Conservation (phyloP, 139 green algal species). For the Picochlorum sp. region DNA sequence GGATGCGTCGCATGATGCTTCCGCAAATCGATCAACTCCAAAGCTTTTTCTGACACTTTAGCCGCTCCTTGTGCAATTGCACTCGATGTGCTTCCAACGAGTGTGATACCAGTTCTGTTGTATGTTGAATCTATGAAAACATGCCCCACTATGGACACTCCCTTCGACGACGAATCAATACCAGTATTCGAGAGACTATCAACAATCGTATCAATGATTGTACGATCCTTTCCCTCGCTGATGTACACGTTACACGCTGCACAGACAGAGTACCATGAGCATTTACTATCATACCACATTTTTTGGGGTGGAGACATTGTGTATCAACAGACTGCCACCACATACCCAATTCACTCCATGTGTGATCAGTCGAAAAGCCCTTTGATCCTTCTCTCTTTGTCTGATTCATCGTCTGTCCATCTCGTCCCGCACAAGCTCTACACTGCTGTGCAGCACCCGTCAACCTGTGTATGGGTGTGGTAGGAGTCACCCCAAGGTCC, state of each 20-base stretch:
- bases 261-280: slow-evolving; percentile 3
- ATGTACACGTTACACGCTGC: slow-evolving; percentile 59
- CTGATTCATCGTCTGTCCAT: no score
- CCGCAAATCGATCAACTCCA: slow-evolving; percentile 49
- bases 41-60: slow-evolving; percentile 30
- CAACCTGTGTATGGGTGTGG: no score
- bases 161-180: not conserved
- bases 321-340: no score
- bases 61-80: slow-evolving; percentile 26
- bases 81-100: slow-evolving; percentile 17
- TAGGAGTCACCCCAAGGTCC: no score
- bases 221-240: slow-evolving; percentile 38
- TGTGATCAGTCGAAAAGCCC: no score
- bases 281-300: no score
- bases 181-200: slow-evolving; percentile 12
- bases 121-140: slow-evolving; percentile 60
- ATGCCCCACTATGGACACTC: slow-evolving; percentile 22
- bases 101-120: slow-evolving; percentile 63
- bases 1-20: slow-evolving; percentile 58
- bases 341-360: no score
- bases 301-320: no score
- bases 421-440: no score
- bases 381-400: no score
- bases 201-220: slow-evolving; percentile 15
- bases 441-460: no score